These are phyloP conservation scores for Trichothecium roseum DNA, from an alignment of 2,329 filamentous ascomycete species.

Conservation along the genomic window DNA sequence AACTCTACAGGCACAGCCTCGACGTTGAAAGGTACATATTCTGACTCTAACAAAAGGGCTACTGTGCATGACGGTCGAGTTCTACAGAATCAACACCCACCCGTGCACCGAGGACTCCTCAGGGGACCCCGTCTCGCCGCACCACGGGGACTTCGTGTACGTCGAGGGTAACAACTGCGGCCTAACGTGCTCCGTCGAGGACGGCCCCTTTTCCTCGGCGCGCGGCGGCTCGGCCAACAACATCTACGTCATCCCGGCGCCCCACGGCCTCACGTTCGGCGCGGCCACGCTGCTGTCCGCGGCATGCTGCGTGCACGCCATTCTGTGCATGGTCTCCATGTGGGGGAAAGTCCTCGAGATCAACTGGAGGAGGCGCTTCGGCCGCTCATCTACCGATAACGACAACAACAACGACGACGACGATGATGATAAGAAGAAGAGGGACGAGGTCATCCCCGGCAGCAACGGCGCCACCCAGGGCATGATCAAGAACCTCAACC, in stretches of 20 bases:
- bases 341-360: constrained; percentile 54
- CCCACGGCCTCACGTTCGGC: constrained; percentile 43
- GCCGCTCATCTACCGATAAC: constrained; percentile 17
- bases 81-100: constrained; percentile 43
- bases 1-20: neutral
- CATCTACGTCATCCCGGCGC: constrained; percentile 52
- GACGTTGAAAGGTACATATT: neutral
- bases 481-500: constrained; percentile 44
- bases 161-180: constrained; percentile 28
- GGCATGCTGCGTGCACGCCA: constrained; percentile 54
- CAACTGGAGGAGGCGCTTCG: constrained; percentile 40
- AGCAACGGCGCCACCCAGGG: constrained; percentile 43
- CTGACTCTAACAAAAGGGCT: constrained; percentile 29
- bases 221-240: constrained; percentile 44
- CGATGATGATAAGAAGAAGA: too few relatives aligned
- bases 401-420: constrained; percentile 9
- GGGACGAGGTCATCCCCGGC: constrained; percentile 35
- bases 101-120: constrained; percentile 22
- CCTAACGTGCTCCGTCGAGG: constrained; percentile 31
- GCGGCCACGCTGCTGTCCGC: constrained; percentile 50
- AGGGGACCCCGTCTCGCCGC: constrained; percentile 17
- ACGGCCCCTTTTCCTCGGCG: constrained; percentile 44
- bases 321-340: constrained; percentile 50
- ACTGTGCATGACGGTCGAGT: constrained; percentile 52
- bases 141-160: constrained; percentile 32